Base-by-base conservation (phyloP, 106 monocot genomes). In the Alisma plantagoaquatica region DNA sequence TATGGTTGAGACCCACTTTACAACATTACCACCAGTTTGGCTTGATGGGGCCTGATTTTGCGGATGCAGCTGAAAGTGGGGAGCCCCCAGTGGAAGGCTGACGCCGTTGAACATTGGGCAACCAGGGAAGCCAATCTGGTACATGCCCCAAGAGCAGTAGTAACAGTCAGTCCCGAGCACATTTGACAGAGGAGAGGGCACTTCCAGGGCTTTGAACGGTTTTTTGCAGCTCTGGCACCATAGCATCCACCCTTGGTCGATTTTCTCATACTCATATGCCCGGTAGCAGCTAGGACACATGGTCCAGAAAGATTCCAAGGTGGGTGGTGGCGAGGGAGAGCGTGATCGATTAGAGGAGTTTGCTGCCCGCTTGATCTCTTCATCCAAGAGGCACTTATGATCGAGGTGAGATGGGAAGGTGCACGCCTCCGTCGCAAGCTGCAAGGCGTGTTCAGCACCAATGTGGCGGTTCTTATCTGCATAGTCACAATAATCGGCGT, bases 81-180 rank as follows among this genome's bases (percentile, higher is more conserved):
- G 58, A 10, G 45, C 23, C 31, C 69, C 82, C 20, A 33, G 31
- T 9, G 54, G 50, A 46, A 16, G 29, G 31, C 42, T 23, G 28
- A 60, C 48, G 23, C 66, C 69, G 17, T 45, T 46, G 25, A 62
- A 68, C 31, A 2, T 9, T 21, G 50, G 23, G 14, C 60, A 55
- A 22, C 60, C 67, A 1, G 80, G 80, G 43, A 74, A 77, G 29
- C 92, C 91, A 2, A 91, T 46, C 8, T 84, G 91, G 50, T 70
- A 77, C 53, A 81, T 72, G 0, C 81, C 91, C 91, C 91, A 91
- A 0, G 69, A 62, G 66, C 91, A 91, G 59, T 74, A 91, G 24
- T 91, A 91, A 60, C 57, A 60, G 26, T 91, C 77, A 1, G 77
- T 72, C 14, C 78, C 84, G 1, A 81, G 81, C 24, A 91, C 91